A percentile compares a stretch with the other conserved stretches of the same genome.
These are phyloP conservation scores for Nyssa sinensis DNA, from an alignment of 148 eudicot species.

Conservation along the genomic window DNA sequence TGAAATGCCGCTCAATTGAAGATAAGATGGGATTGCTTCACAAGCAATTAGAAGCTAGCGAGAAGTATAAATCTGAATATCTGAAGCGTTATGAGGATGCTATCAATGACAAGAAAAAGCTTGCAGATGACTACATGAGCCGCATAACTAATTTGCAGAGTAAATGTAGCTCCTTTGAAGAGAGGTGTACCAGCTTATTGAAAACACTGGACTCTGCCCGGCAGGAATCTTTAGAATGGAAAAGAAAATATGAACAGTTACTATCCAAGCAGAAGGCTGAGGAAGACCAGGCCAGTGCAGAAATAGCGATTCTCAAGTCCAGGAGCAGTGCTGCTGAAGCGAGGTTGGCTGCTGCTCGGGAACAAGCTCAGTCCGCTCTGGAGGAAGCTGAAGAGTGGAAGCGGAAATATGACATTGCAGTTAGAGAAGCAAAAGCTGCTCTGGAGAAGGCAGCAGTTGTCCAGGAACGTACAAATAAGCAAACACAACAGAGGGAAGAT, in stretches of 20 bases:
- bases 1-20: slow-evolving; percentile 85
- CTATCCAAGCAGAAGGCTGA: slow-evolving; percentile 66
- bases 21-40: slow-evolving; percentile 71
- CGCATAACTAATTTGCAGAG: slow-evolving; percentile 75
- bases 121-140: slow-evolving; percentile 81
- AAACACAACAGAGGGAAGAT: slow-evolving; percentile 83
- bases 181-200: slow-evolving; percentile 67
- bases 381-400: slow-evolving; percentile 98
- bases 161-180: slow-evolving; percentile 84
- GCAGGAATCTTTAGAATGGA: slow-evolving; percentile 80
- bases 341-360: slow-evolving; percentile 86
- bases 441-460: slow-evolving; percentile 83
- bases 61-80: slow-evolving; percentile 83
- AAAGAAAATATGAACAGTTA: slow-evolving; percentile 69
- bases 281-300: slow-evolving; percentile 72
- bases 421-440: slow-evolving; percentile 84
- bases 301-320: slow-evolving; percentile 67
- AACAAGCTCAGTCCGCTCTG: slow-evolving; percentile 83
- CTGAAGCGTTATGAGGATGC: slow-evolving; percentile 90
- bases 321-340: slow-evolving; percentile 89
- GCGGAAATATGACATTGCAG: slow-evolving; percentile 80
- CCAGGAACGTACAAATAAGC: slow-evolving; percentile 77
- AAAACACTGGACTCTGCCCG: slow-evolving; percentile 59
- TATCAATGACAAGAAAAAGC: slow-evolving; percentile 75
- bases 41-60: slow-evolving; percentile 92